Evolutionary conservation across 2,329 filamentous ascomycete species (phyloP).

Genomic region (Ophiocordyceps polyrhachis-furcata): DNA sequence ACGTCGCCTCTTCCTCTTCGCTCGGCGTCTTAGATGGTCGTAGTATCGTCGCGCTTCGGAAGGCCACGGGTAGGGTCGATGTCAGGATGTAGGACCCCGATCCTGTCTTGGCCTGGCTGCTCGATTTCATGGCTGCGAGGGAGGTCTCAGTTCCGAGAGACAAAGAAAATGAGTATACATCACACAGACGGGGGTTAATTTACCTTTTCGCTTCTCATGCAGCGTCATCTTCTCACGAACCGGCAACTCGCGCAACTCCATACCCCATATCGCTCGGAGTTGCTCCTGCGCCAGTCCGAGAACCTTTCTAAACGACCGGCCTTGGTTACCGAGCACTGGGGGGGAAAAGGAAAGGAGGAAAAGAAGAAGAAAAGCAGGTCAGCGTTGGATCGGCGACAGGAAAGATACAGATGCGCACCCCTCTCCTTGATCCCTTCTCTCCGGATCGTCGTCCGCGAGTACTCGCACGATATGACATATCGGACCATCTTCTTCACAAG

Average conservation of each 20-base stretch:
- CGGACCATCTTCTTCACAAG: slow-evolving; percentile 49
- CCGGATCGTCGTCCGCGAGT: slow-evolving; percentile 38
- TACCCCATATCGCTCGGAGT: slow-evolving; percentile 62
- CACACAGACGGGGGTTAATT: neutral
- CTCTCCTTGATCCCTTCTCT: slow-evolving; percentile 45
- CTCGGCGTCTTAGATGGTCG: slow-evolving; percentile 48
- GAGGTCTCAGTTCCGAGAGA: too few relatives aligned
- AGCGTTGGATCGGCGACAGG: neutral
- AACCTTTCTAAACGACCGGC: slow-evolving; percentile 54
- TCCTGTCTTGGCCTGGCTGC: slow-evolving; percentile 31
- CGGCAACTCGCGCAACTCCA: slow-evolving; percentile 77
- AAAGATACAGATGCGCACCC: slow-evolving; percentile 19
- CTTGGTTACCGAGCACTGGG: slow-evolving; percentile 39
- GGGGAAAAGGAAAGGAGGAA: slow-evolving; percentile 16
- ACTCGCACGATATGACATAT: slow-evolving; percentile 48
- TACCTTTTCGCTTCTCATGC: slow-evolving; percentile 58
- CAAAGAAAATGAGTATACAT: neutral
- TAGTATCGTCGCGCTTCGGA: slow-evolving; percentile 48
- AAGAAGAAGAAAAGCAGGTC: slow-evolving; percentile 28
- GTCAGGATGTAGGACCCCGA: slow-evolving; percentile 62
- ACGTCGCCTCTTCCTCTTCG: slow-evolving; percentile 52
- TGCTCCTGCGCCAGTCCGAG: slow-evolving; percentile 61
- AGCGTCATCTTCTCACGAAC: slow-evolving; percentile 64
- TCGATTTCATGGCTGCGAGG: slow-evolving; percentile 10
- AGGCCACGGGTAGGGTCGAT: slow-evolving; percentile 49